Conservation (phyloP, 441 rosid species). For the Daphne laureola region DNA sequence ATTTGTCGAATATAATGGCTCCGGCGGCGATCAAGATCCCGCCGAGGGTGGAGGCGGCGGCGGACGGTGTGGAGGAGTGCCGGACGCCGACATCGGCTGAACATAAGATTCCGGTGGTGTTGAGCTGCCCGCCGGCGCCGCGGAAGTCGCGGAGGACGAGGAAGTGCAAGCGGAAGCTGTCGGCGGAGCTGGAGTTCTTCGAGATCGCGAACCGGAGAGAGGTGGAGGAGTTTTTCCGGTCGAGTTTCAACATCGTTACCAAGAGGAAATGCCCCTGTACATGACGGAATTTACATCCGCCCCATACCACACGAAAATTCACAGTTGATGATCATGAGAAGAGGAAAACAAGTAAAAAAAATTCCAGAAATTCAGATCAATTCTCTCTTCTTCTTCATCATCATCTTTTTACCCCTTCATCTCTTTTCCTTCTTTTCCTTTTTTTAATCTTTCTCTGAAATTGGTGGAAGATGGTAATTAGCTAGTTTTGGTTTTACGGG, state of each 20-base stretch:
- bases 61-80: slow-evolving; percentile 20
- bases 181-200: slow-evolving; percentile 30
- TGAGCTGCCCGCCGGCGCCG: slow-evolving; percentile 65
- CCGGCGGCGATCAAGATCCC: slow-evolving; percentile 6
- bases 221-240: slow-evolving; percentile 47
- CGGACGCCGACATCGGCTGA: slow-evolving; percentile 61
- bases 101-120: slow-evolving; percentile 45
- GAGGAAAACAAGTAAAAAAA: no score
- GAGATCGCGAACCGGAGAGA: slow-evolving; percentile 42
- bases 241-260: slow-evolving; percentile 25
- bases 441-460: slow-evolving; percentile 5
- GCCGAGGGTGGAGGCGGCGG: not conserved
- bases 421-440: not conserved
- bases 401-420: no score
- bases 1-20: slow-evolving; percentile 23
- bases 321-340: no score
- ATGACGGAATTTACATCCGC: slow-evolving; percentile 15
- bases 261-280: slow-evolving; percentile 44
- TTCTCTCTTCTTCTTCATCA: no score
- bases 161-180: slow-evolving; percentile 44
- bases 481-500: no score
- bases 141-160: slow-evolving; percentile 32
- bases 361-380: no score
- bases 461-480: no score
- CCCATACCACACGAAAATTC: no score